Evolutionary conservation across 2,329 filamentous ascomycete genomes (phyloP).

Genomic region (Hypomyces rosellus): DNA sequence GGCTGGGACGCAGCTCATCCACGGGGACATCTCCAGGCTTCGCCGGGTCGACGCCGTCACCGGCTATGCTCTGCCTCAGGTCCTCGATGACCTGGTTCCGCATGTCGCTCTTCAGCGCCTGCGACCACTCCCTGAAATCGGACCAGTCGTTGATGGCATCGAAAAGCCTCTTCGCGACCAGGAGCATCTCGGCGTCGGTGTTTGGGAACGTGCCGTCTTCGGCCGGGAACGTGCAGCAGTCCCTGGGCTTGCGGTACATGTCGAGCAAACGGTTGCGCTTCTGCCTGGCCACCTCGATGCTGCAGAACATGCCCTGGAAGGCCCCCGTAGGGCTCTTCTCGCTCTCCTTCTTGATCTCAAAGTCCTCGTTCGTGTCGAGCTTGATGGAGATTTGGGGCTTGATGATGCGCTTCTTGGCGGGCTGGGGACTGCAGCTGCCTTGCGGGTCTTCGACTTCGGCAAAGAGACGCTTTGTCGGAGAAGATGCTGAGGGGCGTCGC

Average conservation of each 20-base stretch:
- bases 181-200: slow-evolving; percentile 7
- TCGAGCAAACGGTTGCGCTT: slow-evolving; percentile 6
- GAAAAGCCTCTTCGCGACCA: slow-evolving; percentile 14
- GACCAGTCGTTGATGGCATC: slow-evolving; percentile 21
- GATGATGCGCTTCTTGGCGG: slow-evolving; percentile 10
- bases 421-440: slow-evolving; percentile 1
- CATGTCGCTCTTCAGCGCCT: slow-evolving; percentile 10
- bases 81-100: slow-evolving; percentile 9
- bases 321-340: slow-evolving; percentile 4
- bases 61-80: background rate
- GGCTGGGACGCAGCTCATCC: slow-evolving; percentile 12
- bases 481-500: background rate
- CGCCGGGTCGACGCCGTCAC: background rate
- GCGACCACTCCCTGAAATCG: slow-evolving; percentile 18
- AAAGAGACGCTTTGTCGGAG: slow-evolving; percentile 2
- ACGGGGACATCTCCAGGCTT: background rate
- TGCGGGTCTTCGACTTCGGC: background rate
- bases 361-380: slow-evolving; percentile 10
- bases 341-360: slow-evolving; percentile 8
- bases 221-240: slow-evolving; percentile 13
- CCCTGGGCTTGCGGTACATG: slow-evolving; percentile 14
- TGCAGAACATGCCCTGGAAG: slow-evolving; percentile 10
- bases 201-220: slow-evolving; percentile 14
- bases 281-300: slow-evolving; percentile 3
- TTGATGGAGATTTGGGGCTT: slow-evolving; percentile 9